Conservation (phyloP, 2,329 filamentous ascomycete genomes). For the Mycosphaerelloides madeirae region DNA sequence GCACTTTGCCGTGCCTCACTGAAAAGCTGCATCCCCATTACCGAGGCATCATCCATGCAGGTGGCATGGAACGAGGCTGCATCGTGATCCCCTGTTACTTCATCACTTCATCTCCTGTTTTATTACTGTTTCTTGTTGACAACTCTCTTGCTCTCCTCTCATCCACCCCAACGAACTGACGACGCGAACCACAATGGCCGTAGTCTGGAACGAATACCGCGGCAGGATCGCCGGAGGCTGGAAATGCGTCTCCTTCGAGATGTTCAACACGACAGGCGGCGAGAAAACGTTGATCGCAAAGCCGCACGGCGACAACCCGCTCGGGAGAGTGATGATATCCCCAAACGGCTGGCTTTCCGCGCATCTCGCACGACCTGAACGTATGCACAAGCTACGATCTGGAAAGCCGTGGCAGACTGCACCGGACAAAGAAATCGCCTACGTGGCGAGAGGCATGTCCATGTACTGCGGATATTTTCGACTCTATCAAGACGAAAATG, state of each 20-base stretch:
- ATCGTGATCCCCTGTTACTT: too few relatives aligned
- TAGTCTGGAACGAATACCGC: slow-evolving; percentile 20
- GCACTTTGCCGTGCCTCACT: too few relatives aligned
- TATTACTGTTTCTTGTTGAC: too few relatives aligned
- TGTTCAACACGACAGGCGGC: slow-evolving; percentile 13
- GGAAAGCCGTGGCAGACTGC: slow-evolving; percentile 19
- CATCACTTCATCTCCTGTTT: too few relatives aligned
- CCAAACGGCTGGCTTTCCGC: slow-evolving; percentile 21
- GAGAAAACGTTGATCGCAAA: slow-evolving; percentile 19
- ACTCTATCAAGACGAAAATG: slow-evolving; percentile 15
- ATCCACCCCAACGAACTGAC: background rate
- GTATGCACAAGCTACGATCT: slow-evolving; percentile 12
- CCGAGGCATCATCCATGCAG: too few relatives aligned
- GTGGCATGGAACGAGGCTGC: too few relatives aligned
- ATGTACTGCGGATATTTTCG: slow-evolving; percentile 26
- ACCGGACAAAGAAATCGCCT: slow-evolving; percentile 20
- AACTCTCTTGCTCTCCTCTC: too few relatives aligned
- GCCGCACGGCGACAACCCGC: slow-evolving; percentile 22
- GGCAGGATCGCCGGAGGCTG: slow-evolving; percentile 21
- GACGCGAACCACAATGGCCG: background rate
- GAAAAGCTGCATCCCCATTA: too few relatives aligned
- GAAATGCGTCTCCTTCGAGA: slow-evolving; percentile 24
- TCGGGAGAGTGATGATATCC: slow-evolving; percentile 23
- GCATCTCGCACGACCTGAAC: slow-evolving; percentile 18
- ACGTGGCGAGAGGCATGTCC: slow-evolving; percentile 19